Base-by-base conservation (phyloP, 495 filamentous ascomycete genomes). In the Mycothermus thermophilus region DNA sequence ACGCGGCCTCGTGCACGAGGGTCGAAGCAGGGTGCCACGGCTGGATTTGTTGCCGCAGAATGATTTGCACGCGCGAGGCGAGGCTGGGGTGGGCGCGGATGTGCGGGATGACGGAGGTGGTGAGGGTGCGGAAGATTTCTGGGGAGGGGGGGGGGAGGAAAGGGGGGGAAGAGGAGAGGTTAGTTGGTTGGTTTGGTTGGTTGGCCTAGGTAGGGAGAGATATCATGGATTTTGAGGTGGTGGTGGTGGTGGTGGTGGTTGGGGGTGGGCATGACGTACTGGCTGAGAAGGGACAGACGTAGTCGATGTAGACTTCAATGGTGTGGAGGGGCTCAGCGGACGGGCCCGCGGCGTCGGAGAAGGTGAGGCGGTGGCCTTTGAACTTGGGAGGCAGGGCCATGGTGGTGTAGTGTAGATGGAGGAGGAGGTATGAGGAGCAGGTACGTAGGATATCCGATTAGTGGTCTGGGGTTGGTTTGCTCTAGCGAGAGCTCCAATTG, bases 21-120 rank as follows among this genome's bases (percentile, higher is more conserved):
- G 85, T 93, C 14, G 78, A 84, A 29, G 80, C 83, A 9, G 88
- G 88, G 55, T 96, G 86, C 87, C 88, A 96, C 10, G 88, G 88
- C 55, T 96, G 87, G 44, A 94, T 74, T 50, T 94, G 87, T 45
- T 87, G 84, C 15, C 85, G 79, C 63, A 94, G 78, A 34, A 95
- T 71, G 34, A 88, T 62, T 40, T 77, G 72, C 3, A 88, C 58
- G 37, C 63, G 68, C 15, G 46, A 30, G n/a, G 67, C 49, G 47
- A 78, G 78, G 26, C 61, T 20, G 13, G 60, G 51, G 48, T 80
- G 58, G 19, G 66, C 44, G 0, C 75, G 71, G 42, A 73, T 64
- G 21, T 60, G 50, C 18, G 59, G 62, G 58, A 77, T 73, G 49
- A 90, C 52, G 8, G 75, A 78, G 8, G 27, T 35, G 7, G 34